A percentile compares a stretch with the other conserved stretches of the same genome.
Evolutionary conservation across 148 eudicot genomes (phyloP).

Genomic region (Vaccinium darrowii): DNA sequence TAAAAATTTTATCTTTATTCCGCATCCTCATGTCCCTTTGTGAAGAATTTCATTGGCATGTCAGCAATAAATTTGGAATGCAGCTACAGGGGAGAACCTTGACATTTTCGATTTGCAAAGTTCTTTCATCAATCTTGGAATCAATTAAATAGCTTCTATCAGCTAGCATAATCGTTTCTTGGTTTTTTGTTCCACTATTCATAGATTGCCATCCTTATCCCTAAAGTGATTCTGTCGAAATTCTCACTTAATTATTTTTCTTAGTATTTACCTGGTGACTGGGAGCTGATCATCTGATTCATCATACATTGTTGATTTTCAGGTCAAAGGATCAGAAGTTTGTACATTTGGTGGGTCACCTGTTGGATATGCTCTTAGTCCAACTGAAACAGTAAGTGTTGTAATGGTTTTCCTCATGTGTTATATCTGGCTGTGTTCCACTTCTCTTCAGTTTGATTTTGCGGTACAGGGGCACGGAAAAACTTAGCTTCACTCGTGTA

Average conservation of each 20-base stretch:
- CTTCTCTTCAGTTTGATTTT: background rate
- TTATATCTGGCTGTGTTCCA: background rate
- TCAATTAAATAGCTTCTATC: slow-evolving; percentile 6
- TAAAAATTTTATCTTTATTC: background rate
- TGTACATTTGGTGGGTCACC: slow-evolving; percentile 57
- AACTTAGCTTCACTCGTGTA: slow-evolving; percentile 1
- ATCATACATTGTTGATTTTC: background rate
- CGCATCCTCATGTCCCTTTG: background rate
- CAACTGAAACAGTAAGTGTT: slow-evolving; percentile 76
- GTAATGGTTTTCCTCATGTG: background rate
- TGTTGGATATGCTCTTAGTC: slow-evolving; percentile 76
- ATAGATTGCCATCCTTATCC: background rate
- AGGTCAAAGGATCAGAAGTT: slow-evolving; percentile 95
- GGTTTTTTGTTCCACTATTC: background rate
- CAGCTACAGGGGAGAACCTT: background rate
- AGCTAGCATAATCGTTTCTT: background rate
- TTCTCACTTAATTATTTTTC: background rate
- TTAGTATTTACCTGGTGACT: background rate
- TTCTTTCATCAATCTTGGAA: background rate
- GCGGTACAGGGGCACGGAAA: background rate
- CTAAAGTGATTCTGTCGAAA: background rate
- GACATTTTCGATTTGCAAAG: background rate
- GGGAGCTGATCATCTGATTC: background rate
- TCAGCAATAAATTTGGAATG: background rate
- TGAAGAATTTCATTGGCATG: background rate